phyloP scores from a whole-genome alignment of 352 stramenopile species.

The Pythium rishiriense region DNA sequence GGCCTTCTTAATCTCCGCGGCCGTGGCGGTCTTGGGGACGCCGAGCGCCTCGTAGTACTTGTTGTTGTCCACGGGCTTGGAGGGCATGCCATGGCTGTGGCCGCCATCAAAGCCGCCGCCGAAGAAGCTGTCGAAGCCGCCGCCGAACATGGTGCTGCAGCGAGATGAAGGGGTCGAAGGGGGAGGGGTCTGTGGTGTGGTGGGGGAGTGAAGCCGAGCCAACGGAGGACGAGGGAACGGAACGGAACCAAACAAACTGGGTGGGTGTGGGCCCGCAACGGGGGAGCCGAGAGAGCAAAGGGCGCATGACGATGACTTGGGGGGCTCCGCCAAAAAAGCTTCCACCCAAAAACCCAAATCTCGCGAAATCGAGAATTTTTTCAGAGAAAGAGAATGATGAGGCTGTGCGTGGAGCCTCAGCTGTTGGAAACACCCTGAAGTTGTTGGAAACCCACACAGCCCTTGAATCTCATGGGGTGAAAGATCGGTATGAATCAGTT shows the following conservation, averaged over 20 bases:
- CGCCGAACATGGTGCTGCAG: slow-evolving; percentile 71
- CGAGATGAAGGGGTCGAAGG: not conserved
- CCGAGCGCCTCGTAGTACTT: slow-evolving; percentile 90
- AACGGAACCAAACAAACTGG: slow-evolving; percentile 25
- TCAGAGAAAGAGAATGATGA: not conserved
- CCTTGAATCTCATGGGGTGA: not conserved
- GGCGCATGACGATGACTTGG: slow-evolving; percentile 13
- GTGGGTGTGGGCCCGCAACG: slow-evolving; percentile 14
- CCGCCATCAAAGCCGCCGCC: slow-evolving; percentile 71
- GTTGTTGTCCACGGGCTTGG: slow-evolving; percentile 81
- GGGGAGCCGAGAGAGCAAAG: slow-evolving; percentile 19
- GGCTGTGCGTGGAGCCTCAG: not conserved
- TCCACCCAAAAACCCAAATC: slow-evolving; percentile 23
- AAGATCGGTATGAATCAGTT: slow-evolving; percentile 1
- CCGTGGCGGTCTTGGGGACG: slow-evolving; percentile 80
- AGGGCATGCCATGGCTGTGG: slow-evolving; percentile 35
- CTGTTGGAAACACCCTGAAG: slow-evolving; percentile 8
- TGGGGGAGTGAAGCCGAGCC: slow-evolving; percentile 17
- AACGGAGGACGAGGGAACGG: slow-evolving; percentile 19
- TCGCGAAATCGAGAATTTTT: slow-evolving; percentile 22
- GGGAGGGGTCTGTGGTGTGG: slow-evolving; percentile 17
- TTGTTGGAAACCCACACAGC: not conserved
- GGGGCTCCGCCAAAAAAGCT: not conserved
- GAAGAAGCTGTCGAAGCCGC: slow-evolving; percentile 87
- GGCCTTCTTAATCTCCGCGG: slow-evolving; percentile 89